Evolutionary conservation across 305 asterid species (phyloP), one percentile per base, ranked within the genome.

Genomic region (Plantago rigida): DNA sequence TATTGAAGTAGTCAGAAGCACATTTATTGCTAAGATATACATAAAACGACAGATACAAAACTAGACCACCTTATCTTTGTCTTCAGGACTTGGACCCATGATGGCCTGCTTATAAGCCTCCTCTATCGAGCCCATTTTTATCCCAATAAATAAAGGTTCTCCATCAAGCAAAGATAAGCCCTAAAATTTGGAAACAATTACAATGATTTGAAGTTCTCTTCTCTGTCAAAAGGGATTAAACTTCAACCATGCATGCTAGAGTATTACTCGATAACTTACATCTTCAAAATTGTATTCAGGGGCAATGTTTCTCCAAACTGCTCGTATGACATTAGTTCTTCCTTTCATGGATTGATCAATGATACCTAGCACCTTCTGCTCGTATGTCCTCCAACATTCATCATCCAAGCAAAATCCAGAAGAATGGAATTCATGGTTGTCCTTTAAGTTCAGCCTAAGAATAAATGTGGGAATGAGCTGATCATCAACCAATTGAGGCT

Each of bases 51-150:
- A 45, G 53, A 59, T 39, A 42, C 57, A 50, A 34, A 63, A 62
- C 73, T 66, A 63, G 64, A 66, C 51, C 63, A 89, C 99, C 99
- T 89, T 79, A 67, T 81, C 95, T 74, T 74, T 85, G 63, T 93
- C 97, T 81, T 87, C 97, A 5, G 96, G 84, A 78, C 97, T 89
- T 68, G 99, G 99, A 58, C 99, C 99, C 69, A 81, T 55, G 77
- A 87, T 73, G 47, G 82, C 84, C 79, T 76, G 82, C 68, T 81
- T 87, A 75, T 85, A 85, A 62, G 95, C 89, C 64, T 83, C 95
- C 74, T 85, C 97, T 47, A 73, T 55, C 28, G 95, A 81, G 69
- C 70, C 83, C 55, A 82, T 74, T 62, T 78, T 69, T 71, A 93
- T 80, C 54, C 97, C 97, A 71, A 93, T 76, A 39, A 87, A 76